Evolutionary conservation across 257 asterid species (phyloP).

Genomic region (Petunia secreta): DNA sequence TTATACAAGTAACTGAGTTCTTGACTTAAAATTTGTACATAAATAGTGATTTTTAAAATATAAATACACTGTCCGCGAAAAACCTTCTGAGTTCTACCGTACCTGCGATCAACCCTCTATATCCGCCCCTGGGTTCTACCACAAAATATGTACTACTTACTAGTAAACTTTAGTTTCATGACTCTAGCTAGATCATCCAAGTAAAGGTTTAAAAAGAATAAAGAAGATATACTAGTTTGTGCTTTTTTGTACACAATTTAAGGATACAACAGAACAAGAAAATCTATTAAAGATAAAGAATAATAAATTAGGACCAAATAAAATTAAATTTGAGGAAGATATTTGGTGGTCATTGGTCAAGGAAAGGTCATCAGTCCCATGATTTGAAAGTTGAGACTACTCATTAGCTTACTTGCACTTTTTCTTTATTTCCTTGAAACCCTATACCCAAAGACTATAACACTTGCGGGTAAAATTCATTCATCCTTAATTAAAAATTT

Average conservation of each 20-base stretch:
- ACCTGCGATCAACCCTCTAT: no score
- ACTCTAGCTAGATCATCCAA: background rate
- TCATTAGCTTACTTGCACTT: conserved; percentile 17
- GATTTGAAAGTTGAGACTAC: conserved; percentile 18
- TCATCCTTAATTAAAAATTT: no score
- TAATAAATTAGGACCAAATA: background rate
- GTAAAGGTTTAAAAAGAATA: background rate
- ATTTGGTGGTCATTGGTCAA: conserved; percentile 12
- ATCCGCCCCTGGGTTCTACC: no score
- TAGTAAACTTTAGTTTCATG: background rate
- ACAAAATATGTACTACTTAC: no score
- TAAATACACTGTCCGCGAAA: no score
- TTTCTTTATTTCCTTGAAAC: background rate
- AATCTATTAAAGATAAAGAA: background rate
- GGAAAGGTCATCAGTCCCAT: conserved; percentile 6
- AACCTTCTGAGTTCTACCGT: no score
- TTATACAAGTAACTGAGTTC: no score
- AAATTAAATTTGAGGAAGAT: background rate
- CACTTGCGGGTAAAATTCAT: no score
- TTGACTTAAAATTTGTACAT: no score
- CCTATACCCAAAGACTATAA: no score
- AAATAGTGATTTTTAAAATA: no score
- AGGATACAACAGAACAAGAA: background rate
- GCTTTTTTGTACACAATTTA: background rate
- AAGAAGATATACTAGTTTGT: background rate